A percentile compares a stretch with the other conserved stretches of the same genome.
These are phyloP conservation scores for Chimonanthus praecox DNA, from an alignment of 164 flowering plant genomes.

Conservation along the genomic window DNA sequence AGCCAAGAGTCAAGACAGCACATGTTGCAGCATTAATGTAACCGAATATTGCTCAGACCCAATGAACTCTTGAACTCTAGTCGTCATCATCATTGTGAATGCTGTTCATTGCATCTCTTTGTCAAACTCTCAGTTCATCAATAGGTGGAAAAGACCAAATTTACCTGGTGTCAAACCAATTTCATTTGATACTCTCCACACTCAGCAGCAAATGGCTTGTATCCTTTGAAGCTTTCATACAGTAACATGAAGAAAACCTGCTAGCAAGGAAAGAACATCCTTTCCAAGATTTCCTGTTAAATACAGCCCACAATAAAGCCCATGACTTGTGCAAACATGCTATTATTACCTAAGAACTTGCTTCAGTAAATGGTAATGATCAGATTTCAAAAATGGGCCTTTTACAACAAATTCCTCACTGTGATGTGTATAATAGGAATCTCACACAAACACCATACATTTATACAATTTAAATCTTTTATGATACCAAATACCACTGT, in stretches of 20 bases:
- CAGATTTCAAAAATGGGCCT: conserved; percentile 33
- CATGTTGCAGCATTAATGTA: too few species aligned
- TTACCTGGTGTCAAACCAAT: not conserved
- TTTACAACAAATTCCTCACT: conserved; percentile 22
- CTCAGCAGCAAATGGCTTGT: not conserved
- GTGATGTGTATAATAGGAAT: conserved; percentile 17
- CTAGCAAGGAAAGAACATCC: conserved; percentile 12
- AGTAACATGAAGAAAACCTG: not conserved
- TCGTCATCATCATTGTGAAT: too few species aligned
- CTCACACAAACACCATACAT: conserved; percentile 21
- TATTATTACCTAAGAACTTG: conserved; percentile 21
- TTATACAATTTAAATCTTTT: conserved; percentile 27
- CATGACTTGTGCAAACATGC: not conserved
- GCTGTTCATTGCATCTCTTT: too few species aligned
- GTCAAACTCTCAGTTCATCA: not conserved
- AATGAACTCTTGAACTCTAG: too few species aligned
- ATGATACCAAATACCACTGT: conserved; percentile 16
- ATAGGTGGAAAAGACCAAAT: not conserved
- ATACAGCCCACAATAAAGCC: conserved; percentile 11
- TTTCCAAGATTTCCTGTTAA: conserved; percentile 14
- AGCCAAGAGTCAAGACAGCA: too few species aligned
- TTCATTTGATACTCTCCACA: not conserved
- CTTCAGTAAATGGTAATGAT: conserved; percentile 19
- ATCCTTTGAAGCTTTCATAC: not conserved
- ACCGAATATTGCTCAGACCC: too few species aligned